Evolutionary conservation across 2,329 filamentous ascomycete genomes (phyloP), one percentile per base, ranked within the genome.

Genomic region (Venturia carpophila): DNA sequence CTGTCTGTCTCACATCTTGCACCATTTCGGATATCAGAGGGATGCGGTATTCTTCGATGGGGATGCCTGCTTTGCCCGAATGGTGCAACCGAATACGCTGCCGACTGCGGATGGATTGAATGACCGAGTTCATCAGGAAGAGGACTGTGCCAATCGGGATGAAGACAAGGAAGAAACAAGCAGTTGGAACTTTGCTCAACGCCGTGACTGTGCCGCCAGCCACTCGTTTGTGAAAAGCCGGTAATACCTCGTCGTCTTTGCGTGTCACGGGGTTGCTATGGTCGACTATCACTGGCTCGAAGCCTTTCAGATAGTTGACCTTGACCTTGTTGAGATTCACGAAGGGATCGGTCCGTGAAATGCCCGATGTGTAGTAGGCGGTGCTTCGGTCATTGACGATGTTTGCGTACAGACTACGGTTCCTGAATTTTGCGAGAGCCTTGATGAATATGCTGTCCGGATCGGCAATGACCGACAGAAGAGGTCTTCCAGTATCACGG

Each of bases 321-420:
- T 87, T 85, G 67, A 93, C 74, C 5, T 82, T 84, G 24, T 87
- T 83, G 19, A 89, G 73, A 68, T 92, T 81, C 0, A 81, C 81
- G 72, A 86, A 97, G 0, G 92, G 92, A 71, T 97, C 90, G 0
- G 82, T 89, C 71, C 86, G 87, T 30, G 87, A 82, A 58, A 97
- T 91, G 24, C 81, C 82, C 0, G 91, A 90, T 0, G 93, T 97
- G 74, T 93, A 96, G 76, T 90, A 91, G 0, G 88, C 85, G 5
- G 91, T 90, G 56, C 85, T 90, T 64, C 87, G 82, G 77, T 97
- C 93, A 75, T 97, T 96, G 72, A 89, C 79, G 60, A 96, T 87
- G 73, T 97, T 97, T 52, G 88, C 83, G 74, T 97, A 97, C 1
- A 96, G 78, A 4, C 85, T 89, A 66, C 87, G 87, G 64, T 89